Evolutionary conservation across 73 alveolate genomes (phyloP), one percentile per base, ranked within the genome.

Genomic region (Diophrys appendiculata): DNA sequence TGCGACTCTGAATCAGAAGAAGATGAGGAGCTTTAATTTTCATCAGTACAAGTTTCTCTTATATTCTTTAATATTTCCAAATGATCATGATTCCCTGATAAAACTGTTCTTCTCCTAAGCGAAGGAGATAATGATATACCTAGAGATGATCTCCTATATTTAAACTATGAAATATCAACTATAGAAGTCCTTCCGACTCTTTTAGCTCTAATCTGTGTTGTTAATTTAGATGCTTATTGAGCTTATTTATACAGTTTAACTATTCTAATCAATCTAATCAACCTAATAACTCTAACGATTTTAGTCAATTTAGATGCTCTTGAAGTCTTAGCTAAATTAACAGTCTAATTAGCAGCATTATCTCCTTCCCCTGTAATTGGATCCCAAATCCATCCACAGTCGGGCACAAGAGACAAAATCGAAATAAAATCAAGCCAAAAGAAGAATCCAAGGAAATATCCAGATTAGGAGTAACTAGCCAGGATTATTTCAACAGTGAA

Each of bases 271-370:
- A 91, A 80, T 71, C 97, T 33, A 29, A 91, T 81, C 30, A 91
- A 78, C 25, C 97, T 82, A 33, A 91, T 81, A 54, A 91, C 78
- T 31, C 97, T 86, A 32, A 89, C 84, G 34, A 88, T 92, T 31
- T 94, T 82, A 52, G 91, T 83, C 0, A 81, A 96, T 76, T 96
- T 78, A 30, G 92, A 84, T 30, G 96, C 97, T 69, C 96, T 83
- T 2, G 94, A 73, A 1, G 96, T 88, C 52, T 86, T 88, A 18
- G 95, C 96, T 14, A 93, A 78, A 43, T 73, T 56, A 8, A 95
- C 88, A 3, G 97, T 93, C 43, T 81, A 73, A 0, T 71, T 84
- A 25, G 87, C 78, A 70, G 29, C n/a, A 30, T 33, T 33, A 68
- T 77, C 72, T 0, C 83, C 86, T 23, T 79, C 78, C 29, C 93